Evolutionary conservation across 352 stramenopile species (phyloP).

Genomic region (Pythium phragmitis): DNA sequence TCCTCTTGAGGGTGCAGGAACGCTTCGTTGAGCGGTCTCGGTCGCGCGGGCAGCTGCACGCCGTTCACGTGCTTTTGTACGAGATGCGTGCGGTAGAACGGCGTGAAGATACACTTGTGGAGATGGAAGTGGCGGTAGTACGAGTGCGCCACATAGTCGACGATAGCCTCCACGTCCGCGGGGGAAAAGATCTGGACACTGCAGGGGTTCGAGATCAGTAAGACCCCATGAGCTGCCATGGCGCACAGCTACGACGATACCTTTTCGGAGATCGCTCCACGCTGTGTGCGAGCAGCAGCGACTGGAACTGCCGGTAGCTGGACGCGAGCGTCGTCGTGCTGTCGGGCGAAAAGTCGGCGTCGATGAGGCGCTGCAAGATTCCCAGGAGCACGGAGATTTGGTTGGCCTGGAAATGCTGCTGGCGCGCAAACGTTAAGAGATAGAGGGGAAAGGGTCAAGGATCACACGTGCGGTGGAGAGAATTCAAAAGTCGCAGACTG

Average conservation of each 20-base stretch:
- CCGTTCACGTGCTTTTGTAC: conserved; percentile 45
- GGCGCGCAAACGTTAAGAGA: conserved; percentile 56
- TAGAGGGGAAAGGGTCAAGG: background rate
- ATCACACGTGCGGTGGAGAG: background rate
- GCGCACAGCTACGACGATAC: conserved; percentile 20
- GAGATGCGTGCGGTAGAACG: conserved; percentile 51
- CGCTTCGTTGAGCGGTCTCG: conserved; percentile 37
- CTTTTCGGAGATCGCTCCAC: conserved; percentile 70
- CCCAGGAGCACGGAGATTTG: conserved; percentile 72
- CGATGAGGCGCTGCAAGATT: conserved; percentile 68
- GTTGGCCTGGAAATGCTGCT: conserved; percentile 49
- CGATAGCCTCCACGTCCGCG: conserved; percentile 47
- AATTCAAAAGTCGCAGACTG: background rate
- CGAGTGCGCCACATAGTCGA: conserved; percentile 73
- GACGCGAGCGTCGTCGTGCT: conserved; percentile 47
- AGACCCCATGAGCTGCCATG: background rate
- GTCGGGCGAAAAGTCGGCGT: conserved; percentile 41
- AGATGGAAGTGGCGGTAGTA: conserved; percentile 83
- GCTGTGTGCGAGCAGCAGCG: conserved; percentile 58
- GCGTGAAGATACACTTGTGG: conserved; percentile 82
- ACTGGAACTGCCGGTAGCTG: conserved; percentile 67
- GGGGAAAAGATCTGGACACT: conserved; percentile 62
- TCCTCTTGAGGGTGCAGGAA: conserved; percentile 39
- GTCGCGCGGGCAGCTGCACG: conserved; percentile 39
- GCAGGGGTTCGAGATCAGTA: background rate